A percentile compares a stretch with the other conserved stretches of the same genome.
These are phyloP conservation scores for Hanseniaspora clermontiae DNA, from an alignment of 805 yeast genomes.

Conservation along the genomic window DNA sequence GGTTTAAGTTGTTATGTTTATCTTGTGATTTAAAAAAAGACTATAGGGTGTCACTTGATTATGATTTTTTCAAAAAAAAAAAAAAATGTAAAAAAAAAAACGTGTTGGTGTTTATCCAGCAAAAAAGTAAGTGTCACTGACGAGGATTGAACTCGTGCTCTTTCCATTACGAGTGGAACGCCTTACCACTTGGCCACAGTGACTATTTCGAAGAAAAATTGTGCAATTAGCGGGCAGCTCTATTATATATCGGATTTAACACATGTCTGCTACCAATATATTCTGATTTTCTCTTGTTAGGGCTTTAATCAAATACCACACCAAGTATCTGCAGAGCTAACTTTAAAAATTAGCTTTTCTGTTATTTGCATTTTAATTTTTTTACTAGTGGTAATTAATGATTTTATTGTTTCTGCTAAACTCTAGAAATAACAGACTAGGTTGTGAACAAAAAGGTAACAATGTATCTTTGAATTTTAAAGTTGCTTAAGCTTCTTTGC, in stretches of 20 bases:
- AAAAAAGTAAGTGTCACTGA: conserved; percentile 31
- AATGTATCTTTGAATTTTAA: too few species aligned
- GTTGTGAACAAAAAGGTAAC: too few species aligned
- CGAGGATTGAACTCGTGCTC: conserved; percentile 46
- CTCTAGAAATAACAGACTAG: too few species aligned
- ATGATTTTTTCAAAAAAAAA: background rate
- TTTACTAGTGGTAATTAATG: too few species aligned
- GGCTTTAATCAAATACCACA: background rate
- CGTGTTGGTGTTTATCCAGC: background rate
- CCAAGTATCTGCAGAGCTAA: too few species aligned
- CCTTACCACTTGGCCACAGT: conserved; percentile 41
- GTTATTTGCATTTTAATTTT: background rate
- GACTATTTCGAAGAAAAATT: conserved; percentile 22
- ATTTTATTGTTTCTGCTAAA: too few species aligned
- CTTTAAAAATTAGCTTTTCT: too few species aligned
- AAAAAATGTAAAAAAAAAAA: background rate
- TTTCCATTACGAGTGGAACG: conserved; percentile 22
- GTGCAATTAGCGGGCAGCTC: background rate
- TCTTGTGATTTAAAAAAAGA: background rate
- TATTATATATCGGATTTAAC: background rate
- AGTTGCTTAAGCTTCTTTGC: too few species aligned
- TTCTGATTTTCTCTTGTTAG: background rate
- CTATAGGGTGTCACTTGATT: too few species aligned
- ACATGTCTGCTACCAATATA: background rate
- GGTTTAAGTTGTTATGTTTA: background rate